Conservation (phyloP, 1,139 yeast genomes). For the Geotrichum carabidarum region DNA sequence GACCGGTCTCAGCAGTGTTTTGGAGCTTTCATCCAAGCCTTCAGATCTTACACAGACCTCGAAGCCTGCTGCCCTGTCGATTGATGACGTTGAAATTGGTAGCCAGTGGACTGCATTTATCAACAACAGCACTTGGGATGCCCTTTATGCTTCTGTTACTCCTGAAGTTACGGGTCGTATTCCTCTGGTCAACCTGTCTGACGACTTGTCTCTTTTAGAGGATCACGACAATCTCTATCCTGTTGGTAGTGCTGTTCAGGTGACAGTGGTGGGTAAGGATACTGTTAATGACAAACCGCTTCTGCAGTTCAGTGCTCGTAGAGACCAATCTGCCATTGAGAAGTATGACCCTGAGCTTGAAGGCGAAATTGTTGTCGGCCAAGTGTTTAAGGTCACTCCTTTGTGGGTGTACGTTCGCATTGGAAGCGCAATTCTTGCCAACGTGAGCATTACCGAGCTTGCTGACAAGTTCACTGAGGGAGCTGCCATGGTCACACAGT, state of each 20-base stretch:
- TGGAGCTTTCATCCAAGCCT: conserved; percentile 61
- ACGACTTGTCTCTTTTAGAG: conserved; percentile 48
- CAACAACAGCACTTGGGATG: conserved; percentile 49
- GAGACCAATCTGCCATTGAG: conserved; percentile 3
- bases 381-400: conserved; percentile 58
- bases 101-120: conserved; percentile 48
- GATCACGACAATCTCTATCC: conserved; percentile 51
- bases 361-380: conserved; percentile 61
- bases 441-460: conserved; percentile 73
- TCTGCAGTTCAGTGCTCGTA: conserved; percentile 50
- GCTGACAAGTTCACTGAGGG: conserved; percentile 55
- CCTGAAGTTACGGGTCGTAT: conserved; percentile 67
- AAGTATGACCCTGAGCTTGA: conserved; percentile 24
- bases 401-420: conserved; percentile 62
- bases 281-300: conserved; percentile 44
- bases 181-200: conserved; percentile 59
- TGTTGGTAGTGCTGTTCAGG: conserved; percentile 63
- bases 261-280: conserved; percentile 53
- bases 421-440: conserved; percentile 49
- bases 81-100: conserved; percentile 45
- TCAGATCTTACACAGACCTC: conserved; percentile 37
- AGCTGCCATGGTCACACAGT: conserved; percentile 28
- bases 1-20: conserved; percentile 48
- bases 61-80: conserved; percentile 33
- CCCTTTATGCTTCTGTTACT: conserved; percentile 64